Evolutionary conservation across 73 alveolate genomes (phyloP).

Genomic region (Tetrahymena elliotti): DNA sequence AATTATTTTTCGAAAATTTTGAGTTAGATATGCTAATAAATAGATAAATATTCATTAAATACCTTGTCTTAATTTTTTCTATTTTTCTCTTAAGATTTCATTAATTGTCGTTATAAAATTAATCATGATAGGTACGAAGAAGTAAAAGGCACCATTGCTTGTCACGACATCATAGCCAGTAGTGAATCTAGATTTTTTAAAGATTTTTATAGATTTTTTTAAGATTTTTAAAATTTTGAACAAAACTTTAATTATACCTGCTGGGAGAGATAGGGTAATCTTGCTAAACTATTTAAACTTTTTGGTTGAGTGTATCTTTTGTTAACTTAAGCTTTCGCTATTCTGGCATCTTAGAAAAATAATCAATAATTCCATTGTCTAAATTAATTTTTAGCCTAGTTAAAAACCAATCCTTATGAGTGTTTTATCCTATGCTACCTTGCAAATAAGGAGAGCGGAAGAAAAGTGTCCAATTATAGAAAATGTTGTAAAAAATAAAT

Average conservation of each 20-base stretch:
- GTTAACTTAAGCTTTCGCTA: constrained; percentile 15
- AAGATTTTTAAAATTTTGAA: no score
- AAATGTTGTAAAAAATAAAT: not conserved
- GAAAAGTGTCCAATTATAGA: constrained; percentile 60
- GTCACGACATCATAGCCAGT: constrained; percentile 45
- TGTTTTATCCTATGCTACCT: constrained; percentile 45
- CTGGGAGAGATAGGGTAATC: constrained; percentile 56
- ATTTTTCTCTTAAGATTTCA: constrained; percentile 70
- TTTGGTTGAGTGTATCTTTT: not conserved
- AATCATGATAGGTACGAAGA: constrained; percentile 56
- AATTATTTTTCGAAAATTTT: not conserved
- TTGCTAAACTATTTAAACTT: constrained; percentile 23
- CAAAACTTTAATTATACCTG: constrained; percentile 44
- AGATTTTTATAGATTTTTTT: not conserved
- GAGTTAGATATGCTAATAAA: not conserved
- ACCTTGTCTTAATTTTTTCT: constrained; percentile 62
- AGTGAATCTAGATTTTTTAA: not conserved
- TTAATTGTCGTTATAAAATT: constrained; percentile 50
- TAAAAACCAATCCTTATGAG: constrained; percentile 46
- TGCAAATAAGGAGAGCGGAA: constrained; percentile 50
- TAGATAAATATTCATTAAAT: not conserved
- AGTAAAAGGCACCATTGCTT: constrained; percentile 67
- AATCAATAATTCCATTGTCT: constrained; percentile 63
- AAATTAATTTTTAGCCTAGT: constrained; percentile 48
- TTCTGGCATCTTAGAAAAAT: constrained; percentile 18